Base-by-base conservation (phyloP, 2,329 filamentous ascomycete genomes). In the Cladosporium halotolerans region DNA sequence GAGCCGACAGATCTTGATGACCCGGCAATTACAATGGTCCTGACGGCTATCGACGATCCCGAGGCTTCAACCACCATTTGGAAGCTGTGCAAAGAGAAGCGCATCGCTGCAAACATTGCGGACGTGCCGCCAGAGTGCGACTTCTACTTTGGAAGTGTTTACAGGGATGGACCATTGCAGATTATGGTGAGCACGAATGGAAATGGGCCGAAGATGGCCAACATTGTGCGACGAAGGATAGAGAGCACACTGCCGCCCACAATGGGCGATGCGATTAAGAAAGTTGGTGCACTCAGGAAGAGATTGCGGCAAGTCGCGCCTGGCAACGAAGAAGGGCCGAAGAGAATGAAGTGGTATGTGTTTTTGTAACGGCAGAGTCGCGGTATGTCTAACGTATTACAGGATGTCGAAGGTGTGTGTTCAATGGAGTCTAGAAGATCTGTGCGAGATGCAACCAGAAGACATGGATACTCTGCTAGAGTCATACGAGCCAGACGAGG, bases 141-240 rank as follows among this genome's bases (percentile, higher is more conserved):
- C 67, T 99, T 99, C 68, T 99, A 96, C 77, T 99, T 99, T 73
- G 93, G 93, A 58, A 93, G 88, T 68, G 85, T 96, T 38, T 89
- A 99, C 72, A 85, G 93, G 47, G 93, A 99, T 69, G 93, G 93
- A 0, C 93, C 93, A 5, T 73, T 99, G 56, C 93, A 99, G 75
- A 86, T 99, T 65, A 99, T 99, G 93, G 92, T 99, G 62, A 95
- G 88, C 74, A 99, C 93, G 34, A 99, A 97, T 69, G 93, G 93
- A 49, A 96, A 96, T 68, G 93, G 93, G 0, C 93, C 93, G 0
- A 85, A 92, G 67, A 74, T 99, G 58, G 93, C 93, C 9, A 92
- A 89, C 61, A 84, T 91, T 45, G 87, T 99, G 47, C 78, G 92
- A 51, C 81, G 86, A 66, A 83, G 87, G 66, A 96, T 99, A 59